Evolutionary conservation across 257 asterid species (phyloP).

Genomic region (Ilex asprella): DNA sequence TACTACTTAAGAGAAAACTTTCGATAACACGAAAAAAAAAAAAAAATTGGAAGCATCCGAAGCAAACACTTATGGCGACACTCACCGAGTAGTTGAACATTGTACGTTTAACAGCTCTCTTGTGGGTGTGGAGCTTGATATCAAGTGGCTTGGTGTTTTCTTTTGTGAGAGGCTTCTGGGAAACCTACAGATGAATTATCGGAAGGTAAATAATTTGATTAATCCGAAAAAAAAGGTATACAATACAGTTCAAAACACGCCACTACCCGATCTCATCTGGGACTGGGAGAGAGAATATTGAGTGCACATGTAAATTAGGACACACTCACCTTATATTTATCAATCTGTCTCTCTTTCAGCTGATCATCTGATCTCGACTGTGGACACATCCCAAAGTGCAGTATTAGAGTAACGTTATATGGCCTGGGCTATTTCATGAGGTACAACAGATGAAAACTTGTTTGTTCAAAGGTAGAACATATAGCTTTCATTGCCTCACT

Average conservation of each 20-base stretch:
- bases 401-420: too few relatives aligned
- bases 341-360: conserved; percentile 16
- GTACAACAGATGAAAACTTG: too few relatives aligned
- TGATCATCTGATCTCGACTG: conserved; percentile 25
- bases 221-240: too few relatives aligned
- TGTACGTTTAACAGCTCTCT: conserved; percentile 70
- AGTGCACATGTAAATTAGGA: neutral
- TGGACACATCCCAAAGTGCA: neutral
- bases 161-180: conserved; percentile 30
- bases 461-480: too few relatives aligned
- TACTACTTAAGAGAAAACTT: neutral
- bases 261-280: too few relatives aligned
- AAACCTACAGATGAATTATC: conserved; percentile 11
- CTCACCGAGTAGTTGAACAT: conserved; percentile 56
- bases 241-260: too few relatives aligned
- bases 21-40: too few relatives aligned
- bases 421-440: too few relatives aligned
- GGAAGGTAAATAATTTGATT: too few relatives aligned
- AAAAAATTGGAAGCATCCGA: too few relatives aligned
- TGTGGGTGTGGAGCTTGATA: conserved; percentile 73
- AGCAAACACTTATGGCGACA: neutral
- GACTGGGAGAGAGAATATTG: neutral
- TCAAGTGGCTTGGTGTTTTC: conserved; percentile 57
- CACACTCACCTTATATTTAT: conserved; percentile 14
- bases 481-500: too few relatives aligned